Base-by-base conservation (phyloP, 2,329 filamentous ascomycete species). In the Magnaporthiopsis poae region DNA sequence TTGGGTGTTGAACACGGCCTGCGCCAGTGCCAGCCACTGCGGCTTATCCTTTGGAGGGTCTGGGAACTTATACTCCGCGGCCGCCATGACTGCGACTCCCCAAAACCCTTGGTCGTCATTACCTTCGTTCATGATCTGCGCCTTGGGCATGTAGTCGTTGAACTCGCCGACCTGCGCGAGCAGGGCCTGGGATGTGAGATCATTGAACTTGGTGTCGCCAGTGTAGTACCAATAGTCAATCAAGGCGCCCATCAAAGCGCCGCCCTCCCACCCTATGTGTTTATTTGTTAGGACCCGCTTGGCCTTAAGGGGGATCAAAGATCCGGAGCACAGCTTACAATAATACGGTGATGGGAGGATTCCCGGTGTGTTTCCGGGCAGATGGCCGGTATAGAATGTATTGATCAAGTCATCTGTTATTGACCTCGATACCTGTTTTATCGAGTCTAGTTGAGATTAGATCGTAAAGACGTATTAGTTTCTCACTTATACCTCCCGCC, bases 1-100 rank as follows among this genome's bases (percentile, higher is more conserved):
- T 72, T 94, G 90, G 2, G 87, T 88, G 75, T 96, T 91, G 80
- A 95, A 96, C 36, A 92, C 89, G 64, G 88, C 90, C 74, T 92
- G 87, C 2, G 88, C 90, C 15, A 95, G 82, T 5, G 87, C 86
- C 13, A 91, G 80, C 86, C 89, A 91, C 71, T 86, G 80, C 2
- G 88, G 88, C 71, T 86, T 71, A 68, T 82, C 79, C 0, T 73
- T 69, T 0, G 83, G 79, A 2, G 88, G 86, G 61, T 88, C 77
- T 5, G 84, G 85, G 69, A 90, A 91, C 60, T 86, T 86, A 73
- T 85, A 83, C 75, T 92, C 89, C 67, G 89, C 85, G 0, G 89
- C 89, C 7, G 84, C 81, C 85, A 91, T 88, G 68, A 86, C 86
- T 4, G 88, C 83, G 66, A 91, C 80, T 1, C 81, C 88, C 89